Evolutionary conservation across 75 land plant species (phyloP).

Genomic region (Chamaecyparis obtusa): DNA sequence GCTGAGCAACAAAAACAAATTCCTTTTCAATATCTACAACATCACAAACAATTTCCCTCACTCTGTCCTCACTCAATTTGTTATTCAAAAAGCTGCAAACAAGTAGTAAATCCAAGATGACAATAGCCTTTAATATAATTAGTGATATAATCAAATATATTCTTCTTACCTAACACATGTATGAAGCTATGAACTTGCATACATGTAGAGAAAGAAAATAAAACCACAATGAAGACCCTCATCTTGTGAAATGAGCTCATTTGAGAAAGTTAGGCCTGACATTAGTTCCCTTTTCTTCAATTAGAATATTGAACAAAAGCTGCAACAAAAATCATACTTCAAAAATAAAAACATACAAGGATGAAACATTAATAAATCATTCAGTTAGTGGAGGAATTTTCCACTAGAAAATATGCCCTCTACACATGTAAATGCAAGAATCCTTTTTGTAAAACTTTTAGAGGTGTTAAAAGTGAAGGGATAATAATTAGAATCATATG

Average conservation of each 20-base stretch:
- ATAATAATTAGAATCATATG: too few species aligned
- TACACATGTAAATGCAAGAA: slow-evolving; percentile 53
- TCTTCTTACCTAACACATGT: neutral
- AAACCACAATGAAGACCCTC: slow-evolving; percentile 76
- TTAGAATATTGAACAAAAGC: slow-evolving; percentile 80
- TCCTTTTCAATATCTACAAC: slow-evolving; percentile 83
- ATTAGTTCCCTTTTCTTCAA: slow-evolving; percentile 63
- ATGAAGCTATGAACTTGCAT: neutral
- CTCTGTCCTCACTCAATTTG: slow-evolving; percentile 56
- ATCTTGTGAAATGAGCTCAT: slow-evolving; percentile 62
- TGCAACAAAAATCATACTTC: slow-evolving; percentile 48
- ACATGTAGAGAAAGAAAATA: slow-evolving; percentile 70
- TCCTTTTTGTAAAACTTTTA: slow-evolving; percentile 33
- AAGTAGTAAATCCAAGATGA: neutral
- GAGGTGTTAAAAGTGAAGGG: slow-evolving; percentile 10
- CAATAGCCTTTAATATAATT: neutral
- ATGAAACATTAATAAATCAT: neutral
- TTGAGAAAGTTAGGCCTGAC: slow-evolving; percentile 61
- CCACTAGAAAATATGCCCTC: slow-evolving; percentile 49
- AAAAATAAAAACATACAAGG: neutral
- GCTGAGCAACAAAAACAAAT: slow-evolving; percentile 81
- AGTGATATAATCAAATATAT: neutral
- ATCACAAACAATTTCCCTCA: slow-evolving; percentile 56
- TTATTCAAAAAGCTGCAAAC: slow-evolving; percentile 38
- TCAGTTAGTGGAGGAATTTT: neutral